These are phyloP conservation scores for Leishmania martiniquensis DNA, from an alignment of 208 protist genomes.

Conservation along the genomic window DNA sequence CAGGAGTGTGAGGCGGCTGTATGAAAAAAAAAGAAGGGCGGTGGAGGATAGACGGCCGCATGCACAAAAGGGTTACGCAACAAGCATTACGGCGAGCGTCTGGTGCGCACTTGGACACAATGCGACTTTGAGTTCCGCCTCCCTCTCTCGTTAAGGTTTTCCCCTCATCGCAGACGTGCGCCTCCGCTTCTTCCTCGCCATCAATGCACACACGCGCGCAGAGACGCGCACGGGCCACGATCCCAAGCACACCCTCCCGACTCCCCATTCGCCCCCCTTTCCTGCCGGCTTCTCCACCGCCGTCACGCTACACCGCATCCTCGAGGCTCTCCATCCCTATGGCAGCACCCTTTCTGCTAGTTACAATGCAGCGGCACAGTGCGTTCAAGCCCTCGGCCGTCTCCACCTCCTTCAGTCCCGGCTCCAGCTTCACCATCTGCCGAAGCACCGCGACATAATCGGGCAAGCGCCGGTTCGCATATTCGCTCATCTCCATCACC, in stretches of 20 bases:
- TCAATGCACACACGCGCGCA: not conserved
- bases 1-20: not conserved
- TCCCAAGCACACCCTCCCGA: not conserved
- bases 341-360: not conserved
- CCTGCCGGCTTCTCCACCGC: not conserved
- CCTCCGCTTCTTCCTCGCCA: not conserved
- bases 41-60: not conserved
- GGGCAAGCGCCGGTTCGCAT: constrained; percentile 65
- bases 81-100: not conserved
- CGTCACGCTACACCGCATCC: constrained; percentile 6
- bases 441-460: constrained; percentile 39
- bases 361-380: constrained; percentile 27
- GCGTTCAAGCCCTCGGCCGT: constrained; percentile 62
- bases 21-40: not conserved
- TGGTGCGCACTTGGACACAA: not conserved
- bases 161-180: not conserved
- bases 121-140: not conserved
- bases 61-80: not conserved
- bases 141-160: not conserved
- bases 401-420: constrained; percentile 47
- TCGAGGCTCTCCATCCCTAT: constrained; percentile 12
- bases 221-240: not conserved
- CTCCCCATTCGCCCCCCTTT: constrained; percentile 1
- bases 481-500: constrained; percentile 65
- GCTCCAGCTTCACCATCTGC: constrained; percentile 37